Percentiles rank a stretch among this genome's conserved stretches.
Conservation (phyloP, 2,329 filamentous ascomycete species). For the Allantophomopsis lycopodina region DNA sequence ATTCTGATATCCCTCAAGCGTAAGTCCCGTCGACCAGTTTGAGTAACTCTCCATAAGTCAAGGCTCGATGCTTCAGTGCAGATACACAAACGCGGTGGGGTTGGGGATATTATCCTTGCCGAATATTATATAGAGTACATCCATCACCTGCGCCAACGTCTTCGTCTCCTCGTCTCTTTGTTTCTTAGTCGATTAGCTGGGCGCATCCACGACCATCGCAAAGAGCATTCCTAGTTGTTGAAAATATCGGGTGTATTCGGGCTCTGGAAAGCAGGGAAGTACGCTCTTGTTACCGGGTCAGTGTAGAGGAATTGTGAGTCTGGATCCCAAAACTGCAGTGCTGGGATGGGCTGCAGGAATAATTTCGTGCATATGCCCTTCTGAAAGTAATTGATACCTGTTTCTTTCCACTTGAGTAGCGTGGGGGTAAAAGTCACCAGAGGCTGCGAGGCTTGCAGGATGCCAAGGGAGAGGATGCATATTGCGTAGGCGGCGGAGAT, state of each 20-base stretch:
- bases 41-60: constrained; percentile 48
- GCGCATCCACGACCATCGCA: constrained; percentile 41
- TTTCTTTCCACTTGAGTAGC: constrained; percentile 50
- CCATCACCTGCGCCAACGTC: constrained; percentile 23
- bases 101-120: constrained; percentile 31
- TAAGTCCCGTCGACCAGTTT: constrained; percentile 52
- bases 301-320: constrained; percentile 29
- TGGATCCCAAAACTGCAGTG: constrained; percentile 49
- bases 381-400: constrained; percentile 46
- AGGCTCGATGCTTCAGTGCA: constrained; percentile 29
- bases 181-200: constrained; percentile 43
- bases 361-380: constrained; percentile 66
- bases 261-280: constrained; percentile 51
- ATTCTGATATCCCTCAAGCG: constrained; percentile 53
- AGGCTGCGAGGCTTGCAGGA: constrained; percentile 40
- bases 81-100: constrained; percentile 35
- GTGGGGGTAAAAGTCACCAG: constrained; percentile 41
- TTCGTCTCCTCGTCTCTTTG: constrained; percentile 43
- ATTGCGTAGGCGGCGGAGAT: constrained; percentile 48
- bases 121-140: constrained; percentile 25
- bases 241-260: constrained; percentile 42
- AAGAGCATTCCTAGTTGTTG: constrained; percentile 52
- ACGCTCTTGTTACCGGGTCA: constrained; percentile 5
- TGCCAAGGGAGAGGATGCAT: constrained; percentile 54
- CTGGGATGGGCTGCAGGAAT: constrained; percentile 46